A percentile compares a stretch with the other conserved stretches of the same genome.
These are phyloP conservation scores for Berberis thunbergii DNA, from an alignment of 164 flowering plant species.

Conservation along the genomic window DNA sequence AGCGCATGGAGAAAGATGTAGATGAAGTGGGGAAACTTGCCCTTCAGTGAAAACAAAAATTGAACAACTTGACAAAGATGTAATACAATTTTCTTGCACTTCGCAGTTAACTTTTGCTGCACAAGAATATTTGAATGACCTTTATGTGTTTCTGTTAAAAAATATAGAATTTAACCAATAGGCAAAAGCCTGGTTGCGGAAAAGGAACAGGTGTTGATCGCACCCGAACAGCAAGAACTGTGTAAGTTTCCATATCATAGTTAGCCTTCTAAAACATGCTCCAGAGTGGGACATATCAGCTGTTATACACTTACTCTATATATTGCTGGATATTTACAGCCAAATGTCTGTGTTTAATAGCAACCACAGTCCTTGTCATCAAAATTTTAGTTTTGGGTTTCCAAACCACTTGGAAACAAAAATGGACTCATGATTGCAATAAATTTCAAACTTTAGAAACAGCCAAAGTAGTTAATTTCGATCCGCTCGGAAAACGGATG, in stretches of 20 bases:
- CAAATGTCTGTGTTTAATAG: too few species aligned
- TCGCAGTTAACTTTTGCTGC: neutral
- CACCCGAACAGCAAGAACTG: slow-evolving; percentile 69
- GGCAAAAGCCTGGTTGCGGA: slow-evolving; percentile 88
- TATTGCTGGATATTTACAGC: too few species aligned
- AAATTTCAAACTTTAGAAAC: too few species aligned
- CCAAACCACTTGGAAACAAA: too few species aligned
- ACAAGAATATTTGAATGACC: neutral
- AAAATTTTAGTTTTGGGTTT: too few species aligned
- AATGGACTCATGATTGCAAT: too few species aligned
- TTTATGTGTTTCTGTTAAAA: neutral
- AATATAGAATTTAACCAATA: slow-evolving; percentile 68
- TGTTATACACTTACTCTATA: too few species aligned
- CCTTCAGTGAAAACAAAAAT: slow-evolving; percentile 60
- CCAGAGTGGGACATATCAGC: too few species aligned
- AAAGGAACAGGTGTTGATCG: slow-evolving; percentile 85
- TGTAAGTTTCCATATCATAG: slow-evolving; percentile 26
- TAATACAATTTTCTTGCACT: slow-evolving; percentile 12
- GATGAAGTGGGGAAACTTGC: slow-evolving; percentile 85
- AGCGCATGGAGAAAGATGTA: slow-evolving; percentile 91
- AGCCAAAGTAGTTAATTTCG: too few species aligned
- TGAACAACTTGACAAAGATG: slow-evolving; percentile 83
- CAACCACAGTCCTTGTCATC: too few species aligned
- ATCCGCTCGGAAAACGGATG: too few species aligned
- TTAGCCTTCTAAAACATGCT: too few species aligned